Base-by-base conservation (phyloP, 768 basidiomycete genomes). In the Exidia glandulosa region DNA sequence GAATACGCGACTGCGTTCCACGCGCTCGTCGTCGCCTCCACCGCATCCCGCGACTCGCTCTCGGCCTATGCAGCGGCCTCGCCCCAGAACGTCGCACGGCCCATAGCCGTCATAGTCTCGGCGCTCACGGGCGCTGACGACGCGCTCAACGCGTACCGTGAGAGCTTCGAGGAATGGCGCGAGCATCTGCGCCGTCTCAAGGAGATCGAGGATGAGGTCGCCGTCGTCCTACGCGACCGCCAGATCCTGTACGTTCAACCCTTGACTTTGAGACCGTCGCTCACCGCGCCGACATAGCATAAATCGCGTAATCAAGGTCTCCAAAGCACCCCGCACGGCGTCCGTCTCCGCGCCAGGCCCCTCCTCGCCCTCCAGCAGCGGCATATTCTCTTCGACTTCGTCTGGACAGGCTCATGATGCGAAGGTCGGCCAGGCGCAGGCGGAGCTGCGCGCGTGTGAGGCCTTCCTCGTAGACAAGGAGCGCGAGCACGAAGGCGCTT, bases 401-500 rank as follows among this genome's bases (percentile, higher is more conserved):
- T 37, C 36, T 9, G n/a, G n/a, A n/a, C n/a, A n/a, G n/a, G n/a
- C n/a, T n/a, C 36, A 37, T 19, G 50, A 54, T 27, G 50, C 60
- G 9, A 66, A 66, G 59, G 59, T 65, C 29, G 58, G 37, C n/a
- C 60, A 60, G 50, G 88, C 89, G 0, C 90, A 91, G 63, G 74
- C 84, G 0, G 87, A 91, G 63, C 75, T 92, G 23, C 89, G 90
- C 65, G 90, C 88, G 9, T 93, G 90, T 69, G 90, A 93, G 67
- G 75, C 80, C 0, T 86, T 86, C 59, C 77, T 93, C 2, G 84
- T 84, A 0, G 61, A 73, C 30, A 88, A 88, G 68, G 88, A 93
- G 67, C 77, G 72, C 23, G 85, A 85, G 60, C 77, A 90, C 6
- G 79, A 79, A 4, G 66, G 67, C 0, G 72, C 78, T 55, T 76